A percentile compares a stretch with the other conserved stretches of the same genome.
Conservation (phyloP, 805 yeast genomes). For the Myxozyma nipponensis region DNA sequence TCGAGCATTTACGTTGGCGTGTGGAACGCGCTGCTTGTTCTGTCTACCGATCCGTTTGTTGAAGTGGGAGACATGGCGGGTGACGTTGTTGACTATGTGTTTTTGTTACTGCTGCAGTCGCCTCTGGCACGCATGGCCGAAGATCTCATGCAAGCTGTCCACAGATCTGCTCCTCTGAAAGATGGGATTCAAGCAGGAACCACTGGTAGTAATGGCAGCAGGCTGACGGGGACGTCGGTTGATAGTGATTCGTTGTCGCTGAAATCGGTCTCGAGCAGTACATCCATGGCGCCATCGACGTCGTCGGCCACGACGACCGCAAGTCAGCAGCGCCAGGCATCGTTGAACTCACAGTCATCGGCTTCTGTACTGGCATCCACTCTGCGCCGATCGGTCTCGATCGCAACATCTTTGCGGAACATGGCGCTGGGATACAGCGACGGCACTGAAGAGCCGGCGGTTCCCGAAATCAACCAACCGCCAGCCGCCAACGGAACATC, state of each 20-base stretch:
- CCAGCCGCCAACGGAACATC: slow-evolving; percentile 22
- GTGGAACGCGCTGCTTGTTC: slow-evolving; percentile 78
- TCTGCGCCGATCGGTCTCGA: slow-evolving; percentile 31
- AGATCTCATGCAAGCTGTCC: slow-evolving; percentile 37
- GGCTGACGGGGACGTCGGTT: not conserved
- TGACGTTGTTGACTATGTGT: slow-evolving; percentile 67
- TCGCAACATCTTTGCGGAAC: slow-evolving; percentile 30
- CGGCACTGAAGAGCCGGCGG: slow-evolving; percentile 1
- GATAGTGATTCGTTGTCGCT: not conserved
- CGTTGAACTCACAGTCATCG: slow-evolving; percentile 2
- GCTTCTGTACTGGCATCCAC: slow-evolving; percentile 23
- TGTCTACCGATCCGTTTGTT: slow-evolving; percentile 82
- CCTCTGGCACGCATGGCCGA: slow-evolving; percentile 60
- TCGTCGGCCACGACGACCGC: not conserved
- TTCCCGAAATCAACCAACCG: slow-evolving; percentile 20
- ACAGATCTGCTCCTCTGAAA: not conserved
- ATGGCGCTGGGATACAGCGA: slow-evolving; percentile 26
- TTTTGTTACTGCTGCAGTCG: slow-evolving; percentile 59
- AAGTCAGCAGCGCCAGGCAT: not conserved
- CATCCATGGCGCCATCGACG: not conserved
- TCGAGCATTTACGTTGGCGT: slow-evolving; percentile 81
- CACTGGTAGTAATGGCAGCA: not conserved
- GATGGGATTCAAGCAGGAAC: not conserved
- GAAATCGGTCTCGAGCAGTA: not conserved
- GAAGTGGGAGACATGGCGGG: slow-evolving; percentile 74